Base-by-base conservation (phyloP, 2,329 filamentous ascomycete genomes). In the Nemania bipapillata region DNA sequence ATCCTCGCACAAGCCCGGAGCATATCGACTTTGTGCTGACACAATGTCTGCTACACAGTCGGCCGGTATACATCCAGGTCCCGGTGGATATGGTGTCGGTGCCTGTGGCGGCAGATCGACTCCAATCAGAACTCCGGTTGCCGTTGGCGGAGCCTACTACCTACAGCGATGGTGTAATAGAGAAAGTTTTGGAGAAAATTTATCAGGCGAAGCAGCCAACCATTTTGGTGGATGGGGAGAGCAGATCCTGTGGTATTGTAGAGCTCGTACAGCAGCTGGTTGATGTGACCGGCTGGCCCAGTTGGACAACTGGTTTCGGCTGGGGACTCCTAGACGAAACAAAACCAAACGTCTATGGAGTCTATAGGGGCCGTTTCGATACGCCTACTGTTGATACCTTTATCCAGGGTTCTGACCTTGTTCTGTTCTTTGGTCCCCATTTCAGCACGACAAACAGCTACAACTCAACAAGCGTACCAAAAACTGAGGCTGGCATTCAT, bases 21-120 rank as follows among this genome's bases (percentile, higher is more conserved):
- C 80, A 85, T 65, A 86, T 89, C 28, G 87, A 89, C 72, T 75
- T 80, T 54, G 80, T 83, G 3, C 76, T 89, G 35, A 78, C 79
- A 63, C 81, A 86, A 65, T 86, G 85, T 53, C 76, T 88, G 37
- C 72, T 84, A 54, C 83, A 86, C 42, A 86, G 84, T 64, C 80
- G 85, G 2, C 87, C 87, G 0, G 87, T 86, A 0, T 89, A 87
- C 66, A 83, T 89, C 22, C 83, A 86, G 69, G 72, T 89, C 4
- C 87, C 87, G 0, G 81, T 82, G 12, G 87, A 89, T 71, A 78
- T 88, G 76, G 85, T 86, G 5, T 74, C 74, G 6, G 77, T 74
- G 0, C 72, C 70, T 3, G 76, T 85, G 1, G 72, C 78, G 7
- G 75, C 76, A 5, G 74, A 74, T 7, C 72, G 75, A n/a, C 72